phyloP scores from a whole-genome alignment of 495 filamentous ascomycete genomes.

The Chaetomidium leptoderma region DNA sequence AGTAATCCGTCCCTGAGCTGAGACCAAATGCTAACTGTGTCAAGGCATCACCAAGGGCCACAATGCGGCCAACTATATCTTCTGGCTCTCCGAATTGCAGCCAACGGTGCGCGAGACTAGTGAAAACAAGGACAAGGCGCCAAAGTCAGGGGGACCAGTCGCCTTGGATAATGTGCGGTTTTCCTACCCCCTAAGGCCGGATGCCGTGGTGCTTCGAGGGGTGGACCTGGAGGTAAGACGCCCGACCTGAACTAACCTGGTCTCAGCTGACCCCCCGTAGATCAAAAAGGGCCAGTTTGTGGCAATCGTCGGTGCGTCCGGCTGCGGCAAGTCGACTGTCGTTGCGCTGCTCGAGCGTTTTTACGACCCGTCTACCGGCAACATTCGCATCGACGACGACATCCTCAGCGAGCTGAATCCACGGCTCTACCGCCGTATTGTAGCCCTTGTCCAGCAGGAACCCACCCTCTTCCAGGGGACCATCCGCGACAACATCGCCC shows the following conservation, averaged over 20 bases:
- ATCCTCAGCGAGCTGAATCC: slow-evolving; percentile 38
- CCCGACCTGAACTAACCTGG: not conserved
- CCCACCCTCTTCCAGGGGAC: slow-evolving; percentile 49
- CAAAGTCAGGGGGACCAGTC: slow-evolving; percentile 35
- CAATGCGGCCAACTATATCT: slow-evolving; percentile 45
- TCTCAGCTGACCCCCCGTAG: slow-evolving; percentile 25
- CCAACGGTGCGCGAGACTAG: slow-evolving; percentile 36
- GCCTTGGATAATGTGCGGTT: slow-evolving; percentile 54
- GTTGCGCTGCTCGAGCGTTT: slow-evolving; percentile 59
- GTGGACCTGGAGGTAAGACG: slow-evolving; percentile 37
- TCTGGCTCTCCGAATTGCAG: slow-evolving; percentile 37
- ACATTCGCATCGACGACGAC: slow-evolving; percentile 45
- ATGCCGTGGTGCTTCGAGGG: slow-evolving; percentile 46
- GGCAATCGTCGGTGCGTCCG: slow-evolving; percentile 56
- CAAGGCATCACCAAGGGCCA: slow-evolving; percentile 43
- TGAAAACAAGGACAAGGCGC: slow-evolving; percentile 35
- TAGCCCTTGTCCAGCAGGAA: slow-evolving; percentile 30
- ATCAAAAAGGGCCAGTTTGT: slow-evolving; percentile 64
- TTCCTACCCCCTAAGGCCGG: slow-evolving; percentile 54
- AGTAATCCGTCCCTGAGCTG: not conserved
- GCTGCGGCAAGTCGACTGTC: slow-evolving; percentile 31
- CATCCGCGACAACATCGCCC: slow-evolving; percentile 54
- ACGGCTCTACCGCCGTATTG: slow-evolving; percentile 40
- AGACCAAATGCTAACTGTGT: not conserved
- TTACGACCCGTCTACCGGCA: slow-evolving; percentile 54